phyloP scores from a whole-genome alignment of 345 rosid species.

The Arabidopsis suecica region DNA sequence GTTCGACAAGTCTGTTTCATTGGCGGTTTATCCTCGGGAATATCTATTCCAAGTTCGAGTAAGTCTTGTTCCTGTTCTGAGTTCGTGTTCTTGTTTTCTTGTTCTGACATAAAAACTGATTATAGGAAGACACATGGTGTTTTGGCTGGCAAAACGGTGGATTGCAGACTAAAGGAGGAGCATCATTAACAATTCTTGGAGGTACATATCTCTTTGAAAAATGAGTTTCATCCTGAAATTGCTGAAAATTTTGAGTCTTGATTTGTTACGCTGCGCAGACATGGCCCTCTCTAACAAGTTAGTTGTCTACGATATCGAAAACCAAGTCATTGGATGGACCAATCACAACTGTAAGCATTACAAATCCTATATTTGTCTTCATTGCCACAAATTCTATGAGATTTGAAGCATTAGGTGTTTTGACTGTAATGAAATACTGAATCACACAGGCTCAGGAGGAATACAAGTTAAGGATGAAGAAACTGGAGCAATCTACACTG shows the following conservation, averaged over 20 bases:
- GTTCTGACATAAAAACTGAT: slow-evolving; percentile 17
- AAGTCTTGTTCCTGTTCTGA: slow-evolving; percentile 38
- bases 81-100: slow-evolving; percentile 4
- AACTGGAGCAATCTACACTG: slow-evolving; percentile 55
- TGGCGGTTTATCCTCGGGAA: slow-evolving; percentile 70
- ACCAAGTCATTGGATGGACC: slow-evolving; percentile 91
- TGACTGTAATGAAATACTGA: slow-evolving; percentile 5
- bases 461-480: slow-evolving; percentile 71
- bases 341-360: slow-evolving; percentile 78
- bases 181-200: slow-evolving; percentile 73
- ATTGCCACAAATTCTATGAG: not conserved
- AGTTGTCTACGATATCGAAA: slow-evolving; percentile 81
- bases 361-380: not conserved
- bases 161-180: slow-evolving; percentile 59
- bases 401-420: not conserved
- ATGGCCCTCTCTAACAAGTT: slow-evolving; percentile 89
- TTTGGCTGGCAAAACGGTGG: slow-evolving; percentile 84
- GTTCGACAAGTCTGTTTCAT: slow-evolving; percentile 64
- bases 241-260: not conserved
- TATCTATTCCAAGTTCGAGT: slow-evolving; percentile 69
- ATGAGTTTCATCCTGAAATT: not conserved
- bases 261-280: slow-evolving; percentile 52
- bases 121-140: slow-evolving; percentile 73
- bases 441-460: slow-evolving; percentile 67
- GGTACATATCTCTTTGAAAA: slow-evolving; percentile 47